Percentiles rank a stretch among this genome's conserved stretches.
phyloP scores from a whole-genome alignment of 257 asterid genomes.

The Scutellaria galericulata region DNA sequence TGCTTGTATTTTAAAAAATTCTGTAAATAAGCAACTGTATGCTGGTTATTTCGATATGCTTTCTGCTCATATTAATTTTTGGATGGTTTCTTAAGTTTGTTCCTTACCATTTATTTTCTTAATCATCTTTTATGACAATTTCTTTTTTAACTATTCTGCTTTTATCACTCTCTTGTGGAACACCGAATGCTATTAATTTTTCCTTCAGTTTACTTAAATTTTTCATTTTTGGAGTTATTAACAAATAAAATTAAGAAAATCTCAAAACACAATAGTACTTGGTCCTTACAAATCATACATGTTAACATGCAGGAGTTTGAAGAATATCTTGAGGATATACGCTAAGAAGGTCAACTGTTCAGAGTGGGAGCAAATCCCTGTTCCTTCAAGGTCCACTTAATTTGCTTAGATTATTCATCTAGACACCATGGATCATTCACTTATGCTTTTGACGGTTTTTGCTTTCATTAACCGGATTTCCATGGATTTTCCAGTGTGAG shows the following conservation, averaged over 20 bases:
- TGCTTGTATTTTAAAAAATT: not conserved
- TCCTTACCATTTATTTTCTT: not conserved
- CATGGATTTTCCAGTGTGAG: conserved; percentile 69
- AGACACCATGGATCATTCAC: not conserved
- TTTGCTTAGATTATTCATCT: conserved; percentile 15
- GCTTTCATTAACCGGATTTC: conserved; percentile 23
- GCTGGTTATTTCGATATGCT: not conserved
- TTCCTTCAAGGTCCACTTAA: conserved; percentile 80
- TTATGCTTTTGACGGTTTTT: not conserved
- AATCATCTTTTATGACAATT: not conserved
- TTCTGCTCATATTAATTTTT: conserved; percentile 1
- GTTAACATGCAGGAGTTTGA: conserved; percentile 74
- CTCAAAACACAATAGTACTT: not conserved
- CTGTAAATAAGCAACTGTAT: not conserved
- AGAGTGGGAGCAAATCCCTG: conserved; percentile 80
- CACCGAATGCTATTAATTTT: not conserved
- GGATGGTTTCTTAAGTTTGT: not conserved
- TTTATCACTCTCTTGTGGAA: not conserved
- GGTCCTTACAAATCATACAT: conserved; percentile 7
- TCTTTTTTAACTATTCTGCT: not conserved
- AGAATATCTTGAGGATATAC: conserved; percentile 85
- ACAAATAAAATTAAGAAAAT: conserved; percentile 10
- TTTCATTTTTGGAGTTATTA: conserved; percentile 1
- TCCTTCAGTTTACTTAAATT: too few relatives aligned
- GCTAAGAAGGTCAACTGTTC: conserved; percentile 85